Percentiles rank a stretch among this genome's conserved stretches.
Conservation (phyloP, 345 rosid species). For the Eutrema heterophyllum region DNA sequence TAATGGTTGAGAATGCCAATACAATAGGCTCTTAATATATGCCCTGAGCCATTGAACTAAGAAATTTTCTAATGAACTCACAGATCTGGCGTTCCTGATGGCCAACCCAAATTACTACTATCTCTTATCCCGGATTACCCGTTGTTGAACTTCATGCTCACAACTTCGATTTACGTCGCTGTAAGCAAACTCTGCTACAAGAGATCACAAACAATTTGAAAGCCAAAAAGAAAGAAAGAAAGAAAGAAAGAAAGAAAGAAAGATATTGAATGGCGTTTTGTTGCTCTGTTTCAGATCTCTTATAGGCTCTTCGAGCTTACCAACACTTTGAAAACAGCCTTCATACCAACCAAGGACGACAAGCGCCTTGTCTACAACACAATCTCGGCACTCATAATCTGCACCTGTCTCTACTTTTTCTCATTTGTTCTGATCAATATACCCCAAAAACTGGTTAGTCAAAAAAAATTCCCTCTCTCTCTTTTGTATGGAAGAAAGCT, state of each 20-base stretch:
- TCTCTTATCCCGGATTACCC: conserved; percentile 88
- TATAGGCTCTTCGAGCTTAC: conserved; percentile 87
- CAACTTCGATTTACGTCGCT: conserved; percentile 69
- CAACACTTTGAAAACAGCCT: conserved; percentile 77
- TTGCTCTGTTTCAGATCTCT: conserved; percentile 58
- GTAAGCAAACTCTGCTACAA: conserved; percentile 44
- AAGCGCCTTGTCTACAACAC: conserved; percentile 69
- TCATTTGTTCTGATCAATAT: conserved; percentile 61
- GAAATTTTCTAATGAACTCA: conserved; percentile 27
- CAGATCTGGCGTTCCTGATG: conserved; percentile 88
- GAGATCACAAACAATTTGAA: background rate
- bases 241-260: background rate
- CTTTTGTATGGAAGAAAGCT: background rate
- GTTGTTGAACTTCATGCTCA: conserved; percentile 87
- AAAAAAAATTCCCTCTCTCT: background rate
- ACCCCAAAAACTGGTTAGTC: conserved; percentile 80
- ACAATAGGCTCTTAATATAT: background rate
- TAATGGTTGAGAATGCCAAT: background rate
- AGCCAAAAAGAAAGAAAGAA: background rate
- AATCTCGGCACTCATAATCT: conserved; percentile 48
- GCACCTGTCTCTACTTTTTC: conserved; percentile 57
- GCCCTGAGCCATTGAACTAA: background rate
- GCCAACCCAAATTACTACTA: conserved; percentile 88
- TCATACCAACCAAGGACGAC: conserved; percentile 81
- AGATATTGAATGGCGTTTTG: conserved; percentile 8